Evolutionary conservation across 225 moss, liverwort and hornwort genomes (phyloP).

Genomic region (Neckera pumila): DNA sequence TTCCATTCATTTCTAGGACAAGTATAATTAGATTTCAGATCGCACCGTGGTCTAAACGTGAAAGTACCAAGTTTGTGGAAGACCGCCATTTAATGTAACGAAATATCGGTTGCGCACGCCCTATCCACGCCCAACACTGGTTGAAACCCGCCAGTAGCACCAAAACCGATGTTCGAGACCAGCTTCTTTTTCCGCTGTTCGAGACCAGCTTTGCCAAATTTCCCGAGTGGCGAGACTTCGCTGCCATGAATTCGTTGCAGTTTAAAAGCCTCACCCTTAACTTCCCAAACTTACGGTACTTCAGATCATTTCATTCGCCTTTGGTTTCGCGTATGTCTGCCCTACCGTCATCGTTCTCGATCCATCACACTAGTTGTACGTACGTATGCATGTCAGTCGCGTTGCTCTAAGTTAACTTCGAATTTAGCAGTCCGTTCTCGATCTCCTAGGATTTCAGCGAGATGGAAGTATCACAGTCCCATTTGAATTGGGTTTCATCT

Average conservation of each 20-base stretch:
- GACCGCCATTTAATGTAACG: too few relatives aligned
- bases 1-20: too few relatives aligned
- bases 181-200: neutral
- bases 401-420: neutral
- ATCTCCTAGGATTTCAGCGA: neutral
- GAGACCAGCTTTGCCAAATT: neutral
- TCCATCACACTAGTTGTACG: neutral
- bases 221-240: neutral
- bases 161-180: too few relatives aligned
- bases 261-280: neutral
- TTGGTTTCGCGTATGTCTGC: neutral
- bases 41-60: too few relatives aligned
- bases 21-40: too few relatives aligned
- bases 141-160: neutral
- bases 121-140: neutral
- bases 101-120: neutral
- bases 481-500: neutral
- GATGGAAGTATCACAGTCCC: neutral
- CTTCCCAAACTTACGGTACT: neutral
- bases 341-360: neutral
- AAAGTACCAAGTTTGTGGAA: too few relatives aligned
- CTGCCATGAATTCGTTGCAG: too few relatives aligned
- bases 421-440: neutral
- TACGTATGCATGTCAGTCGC: too few relatives aligned
- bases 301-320: neutral